Percentiles rank a stretch among this genome's conserved stretches.
These are phyloP conservation scores for Candida yuanshanica DNA, from an alignment of 805 yeast genomes.

Conservation along the genomic window DNA sequence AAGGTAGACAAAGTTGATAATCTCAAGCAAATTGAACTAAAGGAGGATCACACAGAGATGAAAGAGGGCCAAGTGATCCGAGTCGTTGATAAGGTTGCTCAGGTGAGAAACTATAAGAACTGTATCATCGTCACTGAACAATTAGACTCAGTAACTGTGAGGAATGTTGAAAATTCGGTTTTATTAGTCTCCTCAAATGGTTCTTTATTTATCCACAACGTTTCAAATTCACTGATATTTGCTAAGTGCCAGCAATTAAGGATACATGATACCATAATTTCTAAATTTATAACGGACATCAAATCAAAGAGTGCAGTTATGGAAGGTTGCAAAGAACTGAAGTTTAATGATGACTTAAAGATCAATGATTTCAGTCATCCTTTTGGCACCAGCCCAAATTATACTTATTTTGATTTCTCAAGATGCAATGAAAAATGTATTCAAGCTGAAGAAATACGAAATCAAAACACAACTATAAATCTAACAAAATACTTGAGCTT, in stretches of 20 bases:
- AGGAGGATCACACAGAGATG: neutral
- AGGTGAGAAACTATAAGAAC: conserved; percentile 6
- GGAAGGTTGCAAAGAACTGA: conserved; percentile 13
- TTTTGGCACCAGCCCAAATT: conserved; percentile 18
- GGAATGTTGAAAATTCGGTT: conserved; percentile 8
- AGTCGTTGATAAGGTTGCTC: conserved; percentile 1
- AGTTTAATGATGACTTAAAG: conserved; percentile 8
- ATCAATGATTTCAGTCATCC: conserved; percentile 22
- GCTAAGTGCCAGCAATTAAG: conserved; percentile 21
- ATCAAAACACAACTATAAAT: neutral
- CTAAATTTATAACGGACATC: conserved; percentile 6
- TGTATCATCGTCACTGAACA: conserved; percentile 8
- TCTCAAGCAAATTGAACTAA: neutral
- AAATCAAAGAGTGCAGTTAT: conserved; percentile 14
- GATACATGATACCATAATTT: conserved; percentile 12
- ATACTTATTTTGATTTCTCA: neutral
- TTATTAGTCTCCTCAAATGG: conserved; percentile 11
- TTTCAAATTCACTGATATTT: conserved; percentile 8
- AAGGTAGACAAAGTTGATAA: neutral
- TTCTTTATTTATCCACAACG: conserved; percentile 13
- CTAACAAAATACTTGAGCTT: too few relatives aligned
- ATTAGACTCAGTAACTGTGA: conserved; percentile 10
- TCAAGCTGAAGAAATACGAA: neutral
- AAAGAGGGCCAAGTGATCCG: neutral
- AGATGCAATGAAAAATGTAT: too few relatives aligned